Evolutionary conservation across 2,329 filamentous ascomycete species (phyloP).

Genomic region (Hypoxylon sp.): DNA sequence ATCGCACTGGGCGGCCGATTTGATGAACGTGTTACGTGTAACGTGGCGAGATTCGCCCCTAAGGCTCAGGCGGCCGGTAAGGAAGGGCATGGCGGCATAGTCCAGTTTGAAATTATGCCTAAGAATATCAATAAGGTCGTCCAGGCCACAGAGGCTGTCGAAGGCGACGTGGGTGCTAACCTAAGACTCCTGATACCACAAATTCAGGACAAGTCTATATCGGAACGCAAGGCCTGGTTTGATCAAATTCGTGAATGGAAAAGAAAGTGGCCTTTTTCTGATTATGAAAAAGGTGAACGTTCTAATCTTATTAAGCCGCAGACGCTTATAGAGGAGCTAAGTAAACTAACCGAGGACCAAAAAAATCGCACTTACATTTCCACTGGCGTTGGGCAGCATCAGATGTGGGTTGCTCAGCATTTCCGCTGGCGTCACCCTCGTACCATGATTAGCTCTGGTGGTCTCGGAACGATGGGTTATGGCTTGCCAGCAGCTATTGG

Average conservation of each 20-base stretch:
- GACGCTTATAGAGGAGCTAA: conserved; percentile 90
- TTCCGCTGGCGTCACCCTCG: conserved; percentile 94
- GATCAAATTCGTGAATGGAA: conserved; percentile 93
- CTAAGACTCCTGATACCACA: conserved; percentile 81
- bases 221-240: conserved; percentile 87
- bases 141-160: conserved; percentile 93
- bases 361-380: conserved; percentile 90
- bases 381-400: conserved; percentile 96
- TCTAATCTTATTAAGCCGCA: conserved; percentile 94
- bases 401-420: conserved; percentile 99
- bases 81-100: conserved; percentile 91
- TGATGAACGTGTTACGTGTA: conserved; percentile 92
- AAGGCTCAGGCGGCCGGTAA: conserved; percentile 86
- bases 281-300: conserved; percentile 83
- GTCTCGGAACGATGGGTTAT: conserved; percentile 97
- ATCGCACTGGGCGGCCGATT: conserved; percentile 95
- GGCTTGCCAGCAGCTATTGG: conserved; percentile 96
- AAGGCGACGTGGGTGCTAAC: conserved; percentile 92
- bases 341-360: conserved; percentile 82
- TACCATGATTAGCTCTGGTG: conserved; percentile 96
- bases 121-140: conserved; percentile 99
- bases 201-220: conserved; percentile 73
- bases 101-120: conserved; percentile 98
- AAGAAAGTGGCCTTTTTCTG: conserved; percentile 84
- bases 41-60: conserved; percentile 88